A percentile compares a stretch with the other conserved stretches of the same genome.
Conservation (phyloP, 352 stramenopile genomes). For the Phytophthora ohioensis region DNA sequence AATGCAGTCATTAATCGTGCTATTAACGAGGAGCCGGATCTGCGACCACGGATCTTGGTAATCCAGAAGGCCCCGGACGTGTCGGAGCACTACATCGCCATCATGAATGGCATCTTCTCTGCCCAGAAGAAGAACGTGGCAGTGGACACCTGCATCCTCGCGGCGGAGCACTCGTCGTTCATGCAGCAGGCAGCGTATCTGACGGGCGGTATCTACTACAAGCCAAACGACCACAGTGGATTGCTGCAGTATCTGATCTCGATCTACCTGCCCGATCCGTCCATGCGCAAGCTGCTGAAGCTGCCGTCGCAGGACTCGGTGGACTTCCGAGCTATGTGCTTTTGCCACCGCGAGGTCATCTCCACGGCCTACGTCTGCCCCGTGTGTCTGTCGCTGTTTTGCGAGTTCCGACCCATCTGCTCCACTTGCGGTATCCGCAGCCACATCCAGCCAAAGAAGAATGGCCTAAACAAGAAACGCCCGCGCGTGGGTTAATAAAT, state of each 20-base stretch:
- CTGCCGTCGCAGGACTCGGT: slow-evolving; percentile 87
- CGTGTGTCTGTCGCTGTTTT: slow-evolving; percentile 90
- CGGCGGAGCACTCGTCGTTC: slow-evolving; percentile 82
- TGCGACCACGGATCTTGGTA: slow-evolving; percentile 84
- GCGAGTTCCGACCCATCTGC: slow-evolving; percentile 87
- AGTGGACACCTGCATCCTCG: slow-evolving; percentile 85
- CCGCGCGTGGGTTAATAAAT: slow-evolving; percentile 32
- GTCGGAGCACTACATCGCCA: slow-evolving; percentile 89
- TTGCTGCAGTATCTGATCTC: slow-evolving; percentile 89
- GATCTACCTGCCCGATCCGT: slow-evolving; percentile 86
- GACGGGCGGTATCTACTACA: slow-evolving; percentile 90
- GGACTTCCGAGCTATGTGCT: slow-evolving; percentile 91
- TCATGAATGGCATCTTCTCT: slow-evolving; percentile 93
- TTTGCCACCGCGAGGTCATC: slow-evolving; percentile 88
- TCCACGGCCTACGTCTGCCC: slow-evolving; percentile 88
- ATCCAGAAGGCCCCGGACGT: slow-evolving; percentile 87
- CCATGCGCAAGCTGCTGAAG: slow-evolving; percentile 84
- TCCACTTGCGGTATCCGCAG: slow-evolving; percentile 90
- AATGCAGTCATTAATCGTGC: slow-evolving; percentile 86
- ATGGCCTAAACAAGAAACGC: slow-evolving; percentile 62
- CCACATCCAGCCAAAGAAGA: slow-evolving; percentile 80
- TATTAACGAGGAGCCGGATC: slow-evolving; percentile 78
- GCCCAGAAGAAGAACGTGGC: slow-evolving; percentile 88
- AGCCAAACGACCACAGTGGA: slow-evolving; percentile 69
- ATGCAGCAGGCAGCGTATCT: slow-evolving; percentile 90